Percentiles rank a stretch among this genome's conserved stretches.
Conservation (phyloP, 805 yeast genomes). For the Wickerhamomyces strasburgensis region DNA sequence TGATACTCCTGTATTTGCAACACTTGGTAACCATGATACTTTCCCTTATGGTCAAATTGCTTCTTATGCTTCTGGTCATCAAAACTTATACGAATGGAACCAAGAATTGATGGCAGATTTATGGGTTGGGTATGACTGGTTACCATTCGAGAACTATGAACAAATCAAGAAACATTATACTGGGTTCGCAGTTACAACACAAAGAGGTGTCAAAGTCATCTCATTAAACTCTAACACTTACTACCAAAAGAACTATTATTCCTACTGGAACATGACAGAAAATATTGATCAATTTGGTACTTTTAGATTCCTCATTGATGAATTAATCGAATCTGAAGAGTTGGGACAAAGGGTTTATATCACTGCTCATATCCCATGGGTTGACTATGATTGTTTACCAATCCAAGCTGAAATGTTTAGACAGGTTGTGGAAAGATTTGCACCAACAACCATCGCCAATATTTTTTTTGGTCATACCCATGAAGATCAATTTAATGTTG, state of each 20-base stretch:
- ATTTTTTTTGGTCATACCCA: conserved; percentile 72
- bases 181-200: conserved; percentile 54
- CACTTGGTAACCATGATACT: conserved; percentile 68
- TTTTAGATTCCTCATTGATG: conserved; percentile 55
- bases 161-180: conserved; percentile 45
- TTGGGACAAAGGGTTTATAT: conserved; percentile 67
- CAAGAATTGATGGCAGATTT: conserved; percentile 42
- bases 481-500: conserved; percentile 57
- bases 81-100: conserved; percentile 41
- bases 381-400: conserved; percentile 54
- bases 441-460: conserved; percentile 64
- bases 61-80: conserved; percentile 41
- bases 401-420: conserved; percentile 51
- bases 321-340: conserved; percentile 54
- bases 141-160: conserved; percentile 13
- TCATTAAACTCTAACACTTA: conserved; percentile 64
- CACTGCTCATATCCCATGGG: conserved; percentile 60
- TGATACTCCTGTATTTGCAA: conserved; percentile 53
- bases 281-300: conserved; percentile 58
- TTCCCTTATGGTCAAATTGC: conserved; percentile 69
- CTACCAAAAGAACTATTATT: conserved; percentile 59
- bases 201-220: conserved; percentile 53
- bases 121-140: conserved; percentile 45
- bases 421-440: conserved; percentile 58
- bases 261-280: conserved; percentile 44